phyloP scores from a whole-genome alignment of 2,329 filamentous ascomycete genomes.

The Cladophialophora chaetospira region DNA sequence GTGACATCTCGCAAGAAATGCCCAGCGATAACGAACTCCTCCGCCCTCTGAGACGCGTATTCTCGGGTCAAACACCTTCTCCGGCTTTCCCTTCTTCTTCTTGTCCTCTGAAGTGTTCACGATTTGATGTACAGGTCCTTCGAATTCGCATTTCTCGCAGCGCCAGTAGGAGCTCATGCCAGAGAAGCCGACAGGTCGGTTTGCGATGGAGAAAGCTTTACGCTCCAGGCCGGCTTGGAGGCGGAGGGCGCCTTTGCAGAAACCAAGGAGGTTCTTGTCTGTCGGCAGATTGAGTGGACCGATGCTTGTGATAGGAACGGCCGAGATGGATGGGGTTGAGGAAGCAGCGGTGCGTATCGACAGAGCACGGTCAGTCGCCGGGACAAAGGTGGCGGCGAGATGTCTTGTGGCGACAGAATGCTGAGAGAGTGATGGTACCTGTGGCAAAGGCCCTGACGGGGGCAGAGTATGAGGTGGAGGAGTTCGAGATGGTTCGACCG shows the following conservation, averaged over 20 bases:
- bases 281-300: slow-evolving; percentile 35
- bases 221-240: slow-evolving; percentile 29
- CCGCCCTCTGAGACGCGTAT: slow-evolving; percentile 27
- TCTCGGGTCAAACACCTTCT: slow-evolving; percentile 37
- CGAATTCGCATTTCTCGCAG: slow-evolving; percentile 48
- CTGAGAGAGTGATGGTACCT: slow-evolving; percentile 1
- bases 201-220: slow-evolving; percentile 27
- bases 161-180: slow-evolving; percentile 38
- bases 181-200: slow-evolving; percentile 28
- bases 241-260: slow-evolving; percentile 41
- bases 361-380: neutral
- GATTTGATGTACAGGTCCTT: slow-evolving; percentile 38
- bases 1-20: slow-evolving; percentile 52
- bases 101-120: slow-evolving; percentile 23
- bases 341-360: slow-evolving; percentile 13
- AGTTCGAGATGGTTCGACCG: slow-evolving; percentile 1
- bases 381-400: slow-evolving; percentile 5
- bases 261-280: slow-evolving; percentile 41
- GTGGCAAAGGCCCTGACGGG: slow-evolving; percentile 4
- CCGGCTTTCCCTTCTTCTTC: slow-evolving; percentile 28
- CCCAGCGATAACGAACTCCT: slow-evolving; percentile 49
- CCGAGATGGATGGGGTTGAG: neutral
- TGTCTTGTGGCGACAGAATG: slow-evolving; percentile 11
- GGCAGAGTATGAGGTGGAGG: neutral
- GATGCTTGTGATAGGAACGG: slow-evolving; percentile 1